Evolutionary conservation across 2,329 filamentous ascomycete species (phyloP).

Genomic region (Xylariaceae sp.): DNA sequence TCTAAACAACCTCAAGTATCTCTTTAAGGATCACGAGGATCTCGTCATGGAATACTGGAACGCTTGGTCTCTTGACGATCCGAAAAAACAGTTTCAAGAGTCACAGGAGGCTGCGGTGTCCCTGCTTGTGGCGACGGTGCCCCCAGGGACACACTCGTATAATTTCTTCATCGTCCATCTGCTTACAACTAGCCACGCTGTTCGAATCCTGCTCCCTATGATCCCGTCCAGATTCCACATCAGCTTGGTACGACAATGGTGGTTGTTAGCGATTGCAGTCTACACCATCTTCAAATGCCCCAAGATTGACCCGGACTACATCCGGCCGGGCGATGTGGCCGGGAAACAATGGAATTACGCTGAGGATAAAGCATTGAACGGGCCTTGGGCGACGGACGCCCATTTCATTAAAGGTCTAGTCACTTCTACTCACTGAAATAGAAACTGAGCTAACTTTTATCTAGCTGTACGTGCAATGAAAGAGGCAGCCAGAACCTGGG

Average conservation of each 20-base stretch:
- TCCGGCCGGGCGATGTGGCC: conserved; percentile 57
- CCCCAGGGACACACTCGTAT: conserved; percentile 59
- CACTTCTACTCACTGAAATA: not conserved
- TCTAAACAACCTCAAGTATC: conserved; percentile 57
- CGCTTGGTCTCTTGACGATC: conserved; percentile 69
- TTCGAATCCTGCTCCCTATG: conserved; percentile 77
- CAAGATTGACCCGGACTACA: conserved; percentile 60
- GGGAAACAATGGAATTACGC: conserved; percentile 74
- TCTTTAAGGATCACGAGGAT: conserved; percentile 67
- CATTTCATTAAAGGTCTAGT: conserved; percentile 77
- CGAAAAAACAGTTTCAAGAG: conserved; percentile 68
- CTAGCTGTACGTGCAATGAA: conserved; percentile 67
- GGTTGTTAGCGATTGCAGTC: conserved; percentile 72
- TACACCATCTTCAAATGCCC: conserved; percentile 76
- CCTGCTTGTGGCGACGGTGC: conserved; percentile 58
- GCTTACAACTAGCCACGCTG: conserved; percentile 80
- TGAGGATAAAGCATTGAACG: conserved; percentile 64
- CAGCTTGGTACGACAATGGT: conserved; percentile 78
- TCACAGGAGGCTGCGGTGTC: conserved; percentile 61
- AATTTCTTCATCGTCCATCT: conserved; percentile 82
- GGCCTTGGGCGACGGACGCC: conserved; percentile 64
- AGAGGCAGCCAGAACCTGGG: conserved; percentile 71
- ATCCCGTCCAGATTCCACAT: conserved; percentile 71
- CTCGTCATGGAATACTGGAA: conserved; percentile 86
- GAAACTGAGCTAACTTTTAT: conserved; percentile 14